Evolutionary conservation across 2,329 filamentous ascomycete species (phyloP).

Genomic region (Aspergillus intermedius): DNA sequence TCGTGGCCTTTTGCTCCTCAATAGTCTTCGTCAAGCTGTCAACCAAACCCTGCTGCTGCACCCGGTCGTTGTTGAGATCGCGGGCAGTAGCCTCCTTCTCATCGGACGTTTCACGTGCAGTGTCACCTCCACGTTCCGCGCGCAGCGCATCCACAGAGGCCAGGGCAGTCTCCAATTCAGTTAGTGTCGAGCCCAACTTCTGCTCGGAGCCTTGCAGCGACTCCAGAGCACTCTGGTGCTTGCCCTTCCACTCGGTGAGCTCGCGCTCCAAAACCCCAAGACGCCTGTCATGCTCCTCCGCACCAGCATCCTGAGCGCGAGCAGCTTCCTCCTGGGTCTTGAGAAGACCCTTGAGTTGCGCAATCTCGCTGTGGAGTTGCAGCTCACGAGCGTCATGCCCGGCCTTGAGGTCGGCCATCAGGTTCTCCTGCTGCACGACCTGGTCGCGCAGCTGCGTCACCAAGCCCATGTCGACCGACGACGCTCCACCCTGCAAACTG

Average conservation of each 20-base stretch:
- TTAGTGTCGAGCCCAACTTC: constrained; percentile 64
- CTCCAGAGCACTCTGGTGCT: constrained; percentile 64
- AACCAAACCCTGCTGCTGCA: constrained; percentile 55
- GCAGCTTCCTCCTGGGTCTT: constrained; percentile 31
- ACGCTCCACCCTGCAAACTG: constrained; percentile 65
- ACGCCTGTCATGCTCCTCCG: constrained; percentile 47
- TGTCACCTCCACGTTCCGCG: constrained; percentile 29
- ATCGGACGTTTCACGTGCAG: constrained; percentile 21
- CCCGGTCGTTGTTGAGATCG: constrained; percentile 45
- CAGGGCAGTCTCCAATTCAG: constrained; percentile 63
- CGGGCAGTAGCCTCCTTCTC: constrained; percentile 38
- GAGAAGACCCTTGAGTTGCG: constrained; percentile 56
- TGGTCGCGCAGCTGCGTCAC: constrained; percentile 83
- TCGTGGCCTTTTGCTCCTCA: constrained; percentile 70
- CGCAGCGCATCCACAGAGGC: constrained; percentile 46
- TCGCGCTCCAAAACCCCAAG: constrained; percentile 65
- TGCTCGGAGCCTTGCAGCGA: constrained; percentile 67
- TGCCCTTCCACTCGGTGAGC: constrained; percentile 65
- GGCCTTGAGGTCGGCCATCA: constrained; percentile 67
- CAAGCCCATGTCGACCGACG: constrained; percentile 84
- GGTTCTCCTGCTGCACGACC: constrained; percentile 76
- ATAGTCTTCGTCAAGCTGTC: constrained; percentile 64
- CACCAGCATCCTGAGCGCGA: constrained; percentile 27
- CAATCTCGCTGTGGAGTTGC: constrained; percentile 65
- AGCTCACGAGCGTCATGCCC: constrained; percentile 67